Conservation (phyloP, 2,329 filamentous ascomycete species). For the Trichoderma hamatum region DNA sequence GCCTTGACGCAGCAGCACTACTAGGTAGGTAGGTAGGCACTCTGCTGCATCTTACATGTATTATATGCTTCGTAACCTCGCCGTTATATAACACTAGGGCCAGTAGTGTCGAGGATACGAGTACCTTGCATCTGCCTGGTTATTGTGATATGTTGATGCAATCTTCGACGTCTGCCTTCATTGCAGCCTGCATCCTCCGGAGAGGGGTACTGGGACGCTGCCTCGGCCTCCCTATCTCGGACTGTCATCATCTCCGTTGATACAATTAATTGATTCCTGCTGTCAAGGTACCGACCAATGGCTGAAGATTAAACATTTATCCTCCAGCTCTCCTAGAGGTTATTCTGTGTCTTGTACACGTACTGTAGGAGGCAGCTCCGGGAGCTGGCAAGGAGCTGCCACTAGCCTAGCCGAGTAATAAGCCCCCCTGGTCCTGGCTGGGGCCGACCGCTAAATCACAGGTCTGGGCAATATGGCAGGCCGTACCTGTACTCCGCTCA, state of each 20-base stretch:
- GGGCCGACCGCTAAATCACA: not conserved
- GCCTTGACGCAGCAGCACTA: not conserved
- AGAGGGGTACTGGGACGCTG: not conserved
- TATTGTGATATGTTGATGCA: not conserved
- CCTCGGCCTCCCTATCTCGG: not conserved
- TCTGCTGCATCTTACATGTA: not conserved
- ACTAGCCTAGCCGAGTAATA: constrained; percentile 21
- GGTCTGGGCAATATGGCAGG: not conserved
- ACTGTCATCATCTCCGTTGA: not conserved
- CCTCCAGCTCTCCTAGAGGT: not conserved
- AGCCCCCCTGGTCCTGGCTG: not conserved
- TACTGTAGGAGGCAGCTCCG: constrained; percentile 8
- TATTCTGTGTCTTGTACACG: constrained; percentile 4
- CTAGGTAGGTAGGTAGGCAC: not conserved
- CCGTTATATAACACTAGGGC: not conserved
- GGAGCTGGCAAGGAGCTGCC: constrained; percentile 18
- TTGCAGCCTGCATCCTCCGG: not conserved
- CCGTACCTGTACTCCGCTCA: not conserved
- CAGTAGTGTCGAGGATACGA: not conserved
- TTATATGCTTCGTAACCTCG: not conserved
- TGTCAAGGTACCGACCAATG: not conserved
- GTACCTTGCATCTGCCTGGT: not conserved
- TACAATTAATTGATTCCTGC: not conserved
- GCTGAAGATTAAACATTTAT: constrained; percentile 1
- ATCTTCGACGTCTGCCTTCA: not conserved